These are phyloP conservation scores for Collariella sp. DNA, from an alignment of 495 filamentous ascomycete species.

Conservation along the genomic window DNA sequence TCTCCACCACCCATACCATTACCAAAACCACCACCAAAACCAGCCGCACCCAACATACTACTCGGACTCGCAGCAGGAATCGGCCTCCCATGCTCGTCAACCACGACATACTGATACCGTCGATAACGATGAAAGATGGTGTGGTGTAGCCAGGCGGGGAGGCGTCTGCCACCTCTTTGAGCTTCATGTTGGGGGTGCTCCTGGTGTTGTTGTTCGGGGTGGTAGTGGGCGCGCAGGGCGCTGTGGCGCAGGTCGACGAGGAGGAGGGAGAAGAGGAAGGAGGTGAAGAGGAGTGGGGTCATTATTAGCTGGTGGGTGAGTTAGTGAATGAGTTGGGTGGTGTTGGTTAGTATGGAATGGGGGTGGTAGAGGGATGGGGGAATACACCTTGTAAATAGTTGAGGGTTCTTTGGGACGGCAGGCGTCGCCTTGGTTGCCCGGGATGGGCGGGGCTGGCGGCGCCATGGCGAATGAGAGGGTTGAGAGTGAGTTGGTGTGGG, in stretches of 20 bases:
- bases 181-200: conserved; percentile 3
- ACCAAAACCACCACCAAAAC: background rate
- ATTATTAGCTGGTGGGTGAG: conserved; percentile 31
- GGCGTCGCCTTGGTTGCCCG: conserved; percentile 20
- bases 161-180: too few species aligned
- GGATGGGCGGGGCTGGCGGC: conserved; percentile 11
- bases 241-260: conserved; percentile 41
- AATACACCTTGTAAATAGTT: conserved; percentile 29
- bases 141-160: conserved; percentile 35
- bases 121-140: conserved; percentile 29
- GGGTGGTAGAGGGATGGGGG: background rate
- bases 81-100: background rate
- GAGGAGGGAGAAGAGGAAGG: conserved; percentile 45
- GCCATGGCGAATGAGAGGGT: conserved; percentile 8
- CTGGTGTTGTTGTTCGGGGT: conserved; percentile 18
- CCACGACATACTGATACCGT: conserved; percentile 20
- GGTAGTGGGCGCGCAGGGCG: conserved; percentile 29
- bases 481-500: too few species aligned
- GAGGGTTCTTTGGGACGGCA: conserved; percentile 17
- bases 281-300: conserved; percentile 41
- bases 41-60: too few species aligned
- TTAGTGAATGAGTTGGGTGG: background rate
- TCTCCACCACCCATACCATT: background rate
- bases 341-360: background rate
- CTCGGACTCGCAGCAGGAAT: too few species aligned